Base-by-base conservation (phyloP, 2,329 filamentous ascomycete genomes). In the Verticillium tricorpus region DNA sequence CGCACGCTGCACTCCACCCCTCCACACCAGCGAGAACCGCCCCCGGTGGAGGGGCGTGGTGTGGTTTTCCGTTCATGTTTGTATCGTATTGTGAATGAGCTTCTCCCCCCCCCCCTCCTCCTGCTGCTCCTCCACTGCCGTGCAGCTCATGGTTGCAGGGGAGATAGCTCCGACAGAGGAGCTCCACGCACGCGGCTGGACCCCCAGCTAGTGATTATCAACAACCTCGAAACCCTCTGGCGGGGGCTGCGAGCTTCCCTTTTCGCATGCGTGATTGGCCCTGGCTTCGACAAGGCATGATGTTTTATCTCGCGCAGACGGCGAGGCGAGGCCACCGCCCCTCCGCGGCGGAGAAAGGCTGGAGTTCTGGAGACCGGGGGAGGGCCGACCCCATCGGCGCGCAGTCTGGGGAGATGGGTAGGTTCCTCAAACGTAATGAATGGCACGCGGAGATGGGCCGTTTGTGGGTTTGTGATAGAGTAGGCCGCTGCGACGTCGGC, bases 111-210 rank as follows among this genome's bases (percentile, higher is more conserved):
- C 34, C 40, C 37, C 19, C 3, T 22, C 19, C 9, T 22, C 17
- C 45, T 9, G n/a, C 6, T 14, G n/a, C 6, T 4, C 11, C 7
- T 50, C 45, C 45, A 50, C 45, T 50, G 22, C 45, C 22, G n/a
- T 50, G 45, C 45, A 50, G 45, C 45, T n/a, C 45, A 50, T 50
- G n/a, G 17, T 8, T 9, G 19, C 19, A 22, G n/a, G 45, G 45
- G 12, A 22, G n/a, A 50, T n/a, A 50, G 45, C 45, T 50, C 22
- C 45, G n/a, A 50, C 12, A 15, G 12, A 25, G 45, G 45, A 50
- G 39, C 17, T 61, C 63, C 5, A 22, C 28, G 2, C 59, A 62
- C 61, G 63, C n/a, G 59, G 59, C 28, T 64, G 61, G n/a, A 22
- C 19, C n/a, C 19, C 45, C 45, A 50, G 45, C 45, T 50, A 50